A percentile compares a stretch with the other conserved stretches of the same genome.
Conservation (phyloP, 1,139 yeast species). For the Hyphopichia buzzinii region DNA sequence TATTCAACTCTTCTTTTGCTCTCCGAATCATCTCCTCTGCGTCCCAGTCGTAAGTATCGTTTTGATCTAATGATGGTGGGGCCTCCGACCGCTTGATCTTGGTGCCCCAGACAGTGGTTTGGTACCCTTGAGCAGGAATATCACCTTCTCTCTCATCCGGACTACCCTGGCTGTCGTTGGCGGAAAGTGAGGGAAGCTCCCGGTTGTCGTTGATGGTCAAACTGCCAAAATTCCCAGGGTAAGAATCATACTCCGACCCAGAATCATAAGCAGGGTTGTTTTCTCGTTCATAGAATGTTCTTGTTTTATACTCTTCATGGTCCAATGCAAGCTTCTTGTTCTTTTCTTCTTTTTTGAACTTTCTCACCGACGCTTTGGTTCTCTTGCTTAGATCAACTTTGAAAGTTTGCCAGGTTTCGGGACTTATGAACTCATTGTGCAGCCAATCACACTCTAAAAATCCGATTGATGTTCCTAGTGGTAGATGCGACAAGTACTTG, state of each 20-base stretch:
- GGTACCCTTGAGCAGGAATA: slow-evolving; percentile 9
- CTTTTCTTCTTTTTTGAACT: slow-evolving; percentile 64
- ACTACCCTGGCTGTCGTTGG: slow-evolving; percentile 4
- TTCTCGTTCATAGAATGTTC: slow-evolving; percentile 57
- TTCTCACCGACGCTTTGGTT: slow-evolving; percentile 49
- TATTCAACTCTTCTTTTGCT: slow-evolving; percentile 47
- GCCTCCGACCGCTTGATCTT: slow-evolving; percentile 44
- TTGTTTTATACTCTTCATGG: slow-evolving; percentile 57
- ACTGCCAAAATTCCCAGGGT: slow-evolving; percentile 25
- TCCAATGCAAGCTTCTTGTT: slow-evolving; percentile 58
- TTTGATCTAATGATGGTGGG: slow-evolving; percentile 16
- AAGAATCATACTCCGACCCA: slow-evolving; percentile 11
- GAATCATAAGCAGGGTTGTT: slow-evolving; percentile 32
- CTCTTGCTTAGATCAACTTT: slow-evolving; percentile 62
- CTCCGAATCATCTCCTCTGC: slow-evolving; percentile 50
- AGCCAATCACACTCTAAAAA: slow-evolving; percentile 86
- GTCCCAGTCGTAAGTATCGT: slow-evolving; percentile 38
- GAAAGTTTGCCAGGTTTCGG: slow-evolving; percentile 55
- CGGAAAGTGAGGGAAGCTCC: slow-evolving; percentile 19
- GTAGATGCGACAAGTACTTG: slow-evolving; percentile 79
- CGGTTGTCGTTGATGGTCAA: slow-evolving; percentile 32
- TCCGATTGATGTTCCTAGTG: slow-evolving; percentile 81
- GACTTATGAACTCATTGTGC: slow-evolving; percentile 37
- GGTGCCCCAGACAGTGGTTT: slow-evolving; percentile 64
- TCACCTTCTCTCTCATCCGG: background rate